Evolutionary conservation across 1,139 yeast genomes (phyloP).

Genomic region (Candida albicans): DNA sequence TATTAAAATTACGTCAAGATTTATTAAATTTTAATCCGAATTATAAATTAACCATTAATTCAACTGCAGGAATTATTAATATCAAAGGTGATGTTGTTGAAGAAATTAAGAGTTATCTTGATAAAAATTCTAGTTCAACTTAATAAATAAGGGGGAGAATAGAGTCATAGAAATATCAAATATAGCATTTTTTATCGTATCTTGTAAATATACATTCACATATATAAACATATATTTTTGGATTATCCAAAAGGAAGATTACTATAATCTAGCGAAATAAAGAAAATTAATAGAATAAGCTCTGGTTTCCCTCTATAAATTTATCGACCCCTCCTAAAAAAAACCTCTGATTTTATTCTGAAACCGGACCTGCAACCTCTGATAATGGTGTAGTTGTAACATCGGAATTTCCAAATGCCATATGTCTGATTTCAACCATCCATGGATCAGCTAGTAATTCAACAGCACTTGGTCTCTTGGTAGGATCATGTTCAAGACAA

Average conservation of each 20-base stretch:
- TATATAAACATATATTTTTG: too few species aligned
- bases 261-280: too few species aligned
- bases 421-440: constrained; percentile 71
- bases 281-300: too few species aligned
- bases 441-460: constrained; percentile 89
- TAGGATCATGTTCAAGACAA: constrained; percentile 84
- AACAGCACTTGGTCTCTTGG: constrained; percentile 75
- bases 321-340: too few species aligned
- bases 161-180: too few species aligned
- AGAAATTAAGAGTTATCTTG: constrained; percentile 39
- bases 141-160: too few species aligned
- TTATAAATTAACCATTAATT: constrained; percentile 42
- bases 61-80: constrained; percentile 39
- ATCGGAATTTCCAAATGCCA: constrained; percentile 53
- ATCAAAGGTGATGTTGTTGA: constrained; percentile 61
- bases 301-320: too few species aligned
- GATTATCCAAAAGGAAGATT: too few species aligned
- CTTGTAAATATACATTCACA: constrained; percentile 6
- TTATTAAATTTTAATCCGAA: constrained; percentile 47
- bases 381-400: constrained; percentile 42
- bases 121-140: constrained; percentile 11
- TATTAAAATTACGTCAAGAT: constrained; percentile 57
- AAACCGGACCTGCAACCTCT: constrained; percentile 21
- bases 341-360: too few species aligned
- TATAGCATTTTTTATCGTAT: neutral